A percentile compares a stretch with the other conserved stretches of the same genome.
Evolutionary conservation across 1,139 yeast genomes (phyloP).

Genomic region (Blastobotrys capitulatus): DNA sequence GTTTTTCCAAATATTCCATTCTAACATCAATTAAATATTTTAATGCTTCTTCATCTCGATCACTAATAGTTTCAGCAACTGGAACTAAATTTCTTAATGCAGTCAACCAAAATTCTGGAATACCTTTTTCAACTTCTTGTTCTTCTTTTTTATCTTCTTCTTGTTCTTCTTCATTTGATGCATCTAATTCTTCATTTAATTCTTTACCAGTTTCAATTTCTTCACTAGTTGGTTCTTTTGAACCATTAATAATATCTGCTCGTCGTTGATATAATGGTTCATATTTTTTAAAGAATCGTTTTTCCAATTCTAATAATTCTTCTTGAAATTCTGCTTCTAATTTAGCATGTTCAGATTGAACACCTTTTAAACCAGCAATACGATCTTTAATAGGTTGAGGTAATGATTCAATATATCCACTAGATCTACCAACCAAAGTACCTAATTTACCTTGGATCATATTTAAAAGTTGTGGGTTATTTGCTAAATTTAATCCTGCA

Average conservation of each 20-base stretch:
- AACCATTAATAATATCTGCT: constrained; percentile 65
- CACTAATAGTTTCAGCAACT: constrained; percentile 80
- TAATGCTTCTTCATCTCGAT: constrained; percentile 84
- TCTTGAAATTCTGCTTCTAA: constrained; percentile 89
- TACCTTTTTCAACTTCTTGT: constrained; percentile 50
- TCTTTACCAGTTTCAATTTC: constrained; percentile 76
- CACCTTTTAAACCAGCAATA: constrained; percentile 75
- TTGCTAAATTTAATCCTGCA: constrained; percentile 50
- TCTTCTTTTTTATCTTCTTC: constrained; percentile 45
- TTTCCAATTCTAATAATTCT: constrained; percentile 82
- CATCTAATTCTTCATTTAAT: constrained; percentile 46
- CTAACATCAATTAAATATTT: constrained; percentile 63
- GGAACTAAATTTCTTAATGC: constrained; percentile 84
- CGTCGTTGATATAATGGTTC: constrained; percentile 76
- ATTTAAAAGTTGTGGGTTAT: constrained; percentile 71
- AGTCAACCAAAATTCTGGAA: constrained; percentile 96
- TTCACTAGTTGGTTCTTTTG: constrained; percentile 66
- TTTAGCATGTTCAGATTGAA: constrained; percentile 75
- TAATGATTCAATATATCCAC: constrained; percentile 77
- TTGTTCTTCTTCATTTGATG: constrained; percentile 44
- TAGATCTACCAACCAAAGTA: constrained; percentile 74
- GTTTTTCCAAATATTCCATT: constrained; percentile 76
- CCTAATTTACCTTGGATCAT: constrained; percentile 92
- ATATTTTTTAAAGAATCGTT: constrained; percentile 67
- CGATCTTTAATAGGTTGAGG: constrained; percentile 74